Evolutionary conservation across 306 rosid species (phyloP), one percentile per base, ranked within the genome.

Genomic region (Vachellia pachyceras): DNA sequence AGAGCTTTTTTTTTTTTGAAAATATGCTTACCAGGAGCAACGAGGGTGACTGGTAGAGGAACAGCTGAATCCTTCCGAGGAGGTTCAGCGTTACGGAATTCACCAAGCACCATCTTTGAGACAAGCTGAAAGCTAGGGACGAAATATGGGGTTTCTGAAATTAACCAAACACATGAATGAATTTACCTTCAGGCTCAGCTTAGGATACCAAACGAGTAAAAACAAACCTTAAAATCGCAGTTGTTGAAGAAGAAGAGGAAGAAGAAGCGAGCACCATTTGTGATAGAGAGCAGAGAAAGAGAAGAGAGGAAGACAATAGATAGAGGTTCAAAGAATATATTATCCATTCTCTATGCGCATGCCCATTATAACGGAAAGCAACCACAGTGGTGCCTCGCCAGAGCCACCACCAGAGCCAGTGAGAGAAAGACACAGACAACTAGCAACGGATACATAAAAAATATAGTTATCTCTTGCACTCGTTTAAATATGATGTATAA

Each of bases 191-290:
- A 5, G 79, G 57, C 12, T 90, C 83, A 3, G 88, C 78, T 3
- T 82, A 77, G 66, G 76, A 52, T 61, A 46, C 69, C 1, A 81
- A 77, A 72, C 61, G 79, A 47, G 86, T 72, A 14, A 86, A 77
- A 22, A 65, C 11, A 44, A 88, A 82, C 20, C 68, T 80, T 23
- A 89, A 88, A 3, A 84, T 46, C 6, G 90, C 33, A 3, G 92
- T n/a, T 33, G 96, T n/a, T n/a, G n/a, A n/a, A n/a, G n/a, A n/a
- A n/a, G n/a, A 80, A 69, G 90, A 81, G 67, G 89, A 76, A 72
- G 92, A 18, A 69, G 85, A 76, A 79, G 92, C 36, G 41, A 91
- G 77, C 49, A 97, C 94, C 97, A 94, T 82, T 80, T 49, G 63
- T 13, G 22, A 45, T 18, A 8, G 5, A 55, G 61, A n/a, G 61